Percentiles rank a stretch among this genome's conserved stretches.
Conservation (phyloP, 495 filamentous ascomycete genomes). For the Patellaria atrata region DNA sequence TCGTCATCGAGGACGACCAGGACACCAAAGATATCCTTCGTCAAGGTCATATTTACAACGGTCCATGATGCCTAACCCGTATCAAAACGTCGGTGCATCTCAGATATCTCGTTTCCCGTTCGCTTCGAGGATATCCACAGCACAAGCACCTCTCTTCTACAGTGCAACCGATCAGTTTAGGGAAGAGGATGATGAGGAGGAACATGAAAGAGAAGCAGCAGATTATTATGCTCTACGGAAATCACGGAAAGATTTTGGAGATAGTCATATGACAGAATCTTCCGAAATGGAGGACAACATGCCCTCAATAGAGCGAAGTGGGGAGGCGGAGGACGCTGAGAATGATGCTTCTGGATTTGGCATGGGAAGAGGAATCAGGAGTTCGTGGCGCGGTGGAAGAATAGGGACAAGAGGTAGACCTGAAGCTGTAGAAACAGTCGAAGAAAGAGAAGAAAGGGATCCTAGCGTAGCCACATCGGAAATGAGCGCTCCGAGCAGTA, state of each 20-base stretch:
- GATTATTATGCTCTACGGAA: conserved; percentile 84
- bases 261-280: conserved; percentile 62
- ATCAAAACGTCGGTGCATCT: conserved; percentile 43
- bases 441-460: conserved; percentile 24
- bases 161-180: conserved; percentile 67
- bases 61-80: conserved; percentile 47
- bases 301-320: conserved; percentile 19
- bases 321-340: conserved; percentile 7
- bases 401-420: conserved; percentile 20
- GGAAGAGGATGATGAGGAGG: conserved; percentile 81
- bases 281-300: conserved; percentile 60
- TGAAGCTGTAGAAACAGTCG: conserved; percentile 20
- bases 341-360: conserved; percentile 21
- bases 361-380: conserved; percentile 39
- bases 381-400: conserved; percentile 41
- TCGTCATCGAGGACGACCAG: conserved; percentile 30
- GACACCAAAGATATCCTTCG: conserved; percentile 31
- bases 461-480: conserved; percentile 21
- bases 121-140: conserved; percentile 49
- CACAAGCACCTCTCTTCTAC: conserved; percentile 80
- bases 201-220: conserved; percentile 81
- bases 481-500: conserved; percentile 34
- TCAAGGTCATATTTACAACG: conserved; percentile 38
- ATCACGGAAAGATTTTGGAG: conserved; percentile 76
- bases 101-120: conserved; percentile 68